Evolutionary conservation across 768 basidiomycete species (phyloP).

Genomic region (Pisolithus marmoratus): DNA sequence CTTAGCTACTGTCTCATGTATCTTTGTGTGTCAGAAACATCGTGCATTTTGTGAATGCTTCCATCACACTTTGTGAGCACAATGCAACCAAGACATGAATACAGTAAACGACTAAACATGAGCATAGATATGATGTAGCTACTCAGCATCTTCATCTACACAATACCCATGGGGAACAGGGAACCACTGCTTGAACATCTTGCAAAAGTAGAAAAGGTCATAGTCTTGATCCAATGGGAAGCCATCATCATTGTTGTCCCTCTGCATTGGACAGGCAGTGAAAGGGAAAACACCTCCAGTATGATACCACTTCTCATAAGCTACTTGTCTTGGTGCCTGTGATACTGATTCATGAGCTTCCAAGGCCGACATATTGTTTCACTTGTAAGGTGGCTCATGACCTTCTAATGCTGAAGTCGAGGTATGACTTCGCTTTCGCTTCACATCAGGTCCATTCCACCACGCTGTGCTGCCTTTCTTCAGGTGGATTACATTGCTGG

Average conservation of each 20-base stretch:
- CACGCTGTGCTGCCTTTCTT: no score
- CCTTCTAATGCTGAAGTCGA: neutral
- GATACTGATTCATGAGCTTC: neutral
- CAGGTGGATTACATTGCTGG: no score
- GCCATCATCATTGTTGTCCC: neutral
- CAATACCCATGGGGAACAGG: neutral
- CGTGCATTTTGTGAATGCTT: no score
- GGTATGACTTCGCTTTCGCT: conserved; percentile 1
- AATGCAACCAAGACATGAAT: no score
- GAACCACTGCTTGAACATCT: neutral
- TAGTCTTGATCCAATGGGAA: no score
- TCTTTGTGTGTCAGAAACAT: neutral
- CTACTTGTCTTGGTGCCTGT: neutral
- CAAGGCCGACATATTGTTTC: neutral
- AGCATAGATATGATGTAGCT: neutral
- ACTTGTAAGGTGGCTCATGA: neutral
- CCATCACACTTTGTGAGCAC: no score
- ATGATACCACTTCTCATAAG: neutral
- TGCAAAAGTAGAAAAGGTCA: neutral
- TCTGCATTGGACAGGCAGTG: neutral
- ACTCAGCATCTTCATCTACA: neutral
- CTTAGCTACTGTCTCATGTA: no score
- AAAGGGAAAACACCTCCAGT: neutral
- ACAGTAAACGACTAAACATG: conserved; percentile 10
- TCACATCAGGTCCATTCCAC: no score